Evolutionary conservation across 2,329 filamentous ascomycete species (phyloP).

Genomic region (Pochonia chlamydosporia): DNA sequence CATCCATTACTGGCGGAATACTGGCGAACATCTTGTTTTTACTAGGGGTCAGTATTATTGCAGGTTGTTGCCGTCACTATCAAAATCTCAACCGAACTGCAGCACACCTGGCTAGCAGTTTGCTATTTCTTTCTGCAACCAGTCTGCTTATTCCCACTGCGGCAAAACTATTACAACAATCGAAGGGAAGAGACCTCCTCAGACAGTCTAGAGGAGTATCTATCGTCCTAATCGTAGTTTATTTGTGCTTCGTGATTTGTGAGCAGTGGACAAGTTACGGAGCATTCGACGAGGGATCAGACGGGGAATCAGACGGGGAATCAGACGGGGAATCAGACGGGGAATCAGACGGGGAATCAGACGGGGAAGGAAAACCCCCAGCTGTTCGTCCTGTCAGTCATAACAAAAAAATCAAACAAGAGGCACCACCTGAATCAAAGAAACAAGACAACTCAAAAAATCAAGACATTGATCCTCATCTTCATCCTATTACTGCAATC

Average conservation of each 20-base stretch:
- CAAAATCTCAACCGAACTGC: slow-evolving; percentile 3
- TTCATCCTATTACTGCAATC: background rate
- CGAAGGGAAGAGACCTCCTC: background rate
- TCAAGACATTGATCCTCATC: background rate
- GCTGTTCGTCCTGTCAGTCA: too few relatives aligned
- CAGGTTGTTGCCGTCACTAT: background rate
- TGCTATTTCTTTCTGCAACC: background rate
- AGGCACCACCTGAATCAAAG: too few relatives aligned
- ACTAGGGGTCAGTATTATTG: background rate
- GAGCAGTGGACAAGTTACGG: background rate
- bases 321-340: too few relatives aligned
- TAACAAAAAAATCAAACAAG: too few relatives aligned
- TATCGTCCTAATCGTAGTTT: background rate
- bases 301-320: too few relatives aligned
- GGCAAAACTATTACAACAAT: background rate
- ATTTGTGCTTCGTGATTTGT: background rate
- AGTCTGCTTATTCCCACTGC: slow-evolving; percentile 1
- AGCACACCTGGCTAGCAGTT: background rate
- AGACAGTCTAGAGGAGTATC: background rate
- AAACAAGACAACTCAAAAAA: background rate
- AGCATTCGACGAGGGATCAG: too few relatives aligned
- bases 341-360: too few relatives aligned
- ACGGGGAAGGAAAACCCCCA: too few relatives aligned
- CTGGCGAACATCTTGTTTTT: slow-evolving; percentile 1
- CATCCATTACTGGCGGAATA: background rate